Conservation (phyloP, 2,329 filamentous ascomycete species). For the Trichoderma gracile region DNA sequence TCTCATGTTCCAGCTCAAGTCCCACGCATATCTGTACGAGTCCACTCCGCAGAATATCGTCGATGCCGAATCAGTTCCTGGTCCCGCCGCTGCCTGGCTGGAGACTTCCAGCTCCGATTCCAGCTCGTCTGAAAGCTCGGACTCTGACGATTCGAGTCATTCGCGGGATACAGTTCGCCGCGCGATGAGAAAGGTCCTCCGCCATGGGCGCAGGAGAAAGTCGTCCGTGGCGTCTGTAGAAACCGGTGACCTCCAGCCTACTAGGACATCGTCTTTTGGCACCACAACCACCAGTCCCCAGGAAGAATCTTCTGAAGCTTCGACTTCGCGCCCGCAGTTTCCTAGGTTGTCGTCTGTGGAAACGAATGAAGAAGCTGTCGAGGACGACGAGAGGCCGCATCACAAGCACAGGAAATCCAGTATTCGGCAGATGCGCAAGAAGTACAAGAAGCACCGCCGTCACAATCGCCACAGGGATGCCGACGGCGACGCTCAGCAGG, state of each 20-base stretch:
- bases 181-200: conserved; percentile 74
- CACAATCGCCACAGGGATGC: conserved; percentile 36
- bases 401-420: conserved; percentile 40
- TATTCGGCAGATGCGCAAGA: conserved; percentile 43
- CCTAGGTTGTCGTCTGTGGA: conserved; percentile 42
- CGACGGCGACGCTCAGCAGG: conserved; percentile 34
- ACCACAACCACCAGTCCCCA: conserved; percentile 37
- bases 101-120: conserved; percentile 65
- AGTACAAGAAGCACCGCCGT: conserved; percentile 49
- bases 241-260: conserved; percentile 41
- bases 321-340: conserved; percentile 41
- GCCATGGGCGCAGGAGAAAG: conserved; percentile 70
- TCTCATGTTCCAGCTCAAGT: conserved; percentile 87
- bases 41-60: conserved; percentile 91
- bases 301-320: conserved; percentile 46
- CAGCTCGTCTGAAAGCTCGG: conserved; percentile 62
- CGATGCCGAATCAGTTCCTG: conserved; percentile 85
- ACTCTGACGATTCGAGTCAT: conserved; percentile 64
- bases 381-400: conserved; percentile 45
- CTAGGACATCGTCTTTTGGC: conserved; percentile 47
- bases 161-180: conserved; percentile 67
- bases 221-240: conserved; percentile 72
- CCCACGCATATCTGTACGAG: conserved; percentile 87
- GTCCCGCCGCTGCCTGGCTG: conserved; percentile 78
- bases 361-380: conserved; percentile 47